Base-by-base conservation (phyloP, 2,329 filamentous ascomycete species). In the Aphanoascus verrucosus region DNA sequence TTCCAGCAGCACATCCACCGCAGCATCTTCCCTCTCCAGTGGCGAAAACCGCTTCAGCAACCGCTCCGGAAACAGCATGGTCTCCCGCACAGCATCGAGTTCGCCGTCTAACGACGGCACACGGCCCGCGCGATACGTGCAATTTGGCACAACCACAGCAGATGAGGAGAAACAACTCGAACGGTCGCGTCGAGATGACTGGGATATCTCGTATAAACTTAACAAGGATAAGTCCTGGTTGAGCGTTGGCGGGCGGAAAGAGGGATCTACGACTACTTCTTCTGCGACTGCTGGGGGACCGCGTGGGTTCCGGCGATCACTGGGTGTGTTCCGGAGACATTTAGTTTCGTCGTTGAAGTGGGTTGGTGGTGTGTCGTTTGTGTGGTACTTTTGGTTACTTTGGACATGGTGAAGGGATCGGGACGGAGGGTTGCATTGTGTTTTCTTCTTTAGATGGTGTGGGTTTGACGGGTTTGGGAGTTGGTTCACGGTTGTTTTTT, bases 331-430 rank as follows among this genome's bases (percentile, higher is more conserved):
- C 5, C 65, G 72, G 32, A 72, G 74, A 23, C 85, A 91, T 65
- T 69, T 88, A 37, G 76, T 75, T 68, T 77, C 73, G 7, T 83
- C 79, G 43, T 61, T 83, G 15, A 81, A 79, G 70, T 74, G 78
- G 46, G 82, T 89, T 2, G 74, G 74, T 5, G 80, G 78, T 75
- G 77, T 86, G 66, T 81, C 80, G 17, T 66, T 83, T 43, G 59
- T 72, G 12, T 82, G 82, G 65, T 93, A 86, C 74, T 74, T 74
- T 31, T 86, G 82, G 70, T 69, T 91, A 60, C 74, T 83, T 54
- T 81, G 78, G 70, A 76, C 75, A 62, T 83, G 83, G 58, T 87
- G 64, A 64, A 12, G 17, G 38, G 14, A 9, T n/a, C n/a, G n/a
- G n/a, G n/a, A n/a, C n/a, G n/a, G n/a, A n/a, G n/a, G n/a, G n/a